Evolutionary conservation across 2,329 filamentous ascomycete genomes (phyloP).

Genomic region (Oidium heveae): DNA sequence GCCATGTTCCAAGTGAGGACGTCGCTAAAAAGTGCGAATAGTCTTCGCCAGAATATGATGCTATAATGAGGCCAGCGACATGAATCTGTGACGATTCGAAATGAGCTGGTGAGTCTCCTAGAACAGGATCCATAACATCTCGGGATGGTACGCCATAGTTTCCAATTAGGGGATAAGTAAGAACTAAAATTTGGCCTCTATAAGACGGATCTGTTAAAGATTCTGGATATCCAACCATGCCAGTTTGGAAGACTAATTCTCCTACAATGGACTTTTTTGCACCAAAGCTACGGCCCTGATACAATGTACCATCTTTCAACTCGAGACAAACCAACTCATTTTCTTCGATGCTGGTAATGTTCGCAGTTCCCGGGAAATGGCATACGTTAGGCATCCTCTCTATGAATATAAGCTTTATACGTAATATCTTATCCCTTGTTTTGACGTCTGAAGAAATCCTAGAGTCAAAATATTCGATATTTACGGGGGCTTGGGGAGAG

Average conservation of each 20-base stretch:
- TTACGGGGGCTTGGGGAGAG: no score
- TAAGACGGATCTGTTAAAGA: conserved; percentile 73
- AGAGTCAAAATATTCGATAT: no score
- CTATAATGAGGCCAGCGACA: conserved; percentile 71
- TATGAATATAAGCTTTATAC: no score
- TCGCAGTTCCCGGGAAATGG: conserved; percentile 5
- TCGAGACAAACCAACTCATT: conserved; percentile 61
- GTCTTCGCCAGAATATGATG: conserved; percentile 81
- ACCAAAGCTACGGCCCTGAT: conserved; percentile 91
- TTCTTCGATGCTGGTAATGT: conserved; percentile 13
- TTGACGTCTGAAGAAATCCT: no score
- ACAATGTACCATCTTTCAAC: conserved; percentile 73
- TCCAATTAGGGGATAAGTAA: conserved; percentile 85
- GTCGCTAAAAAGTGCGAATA: conserved; percentile 83
- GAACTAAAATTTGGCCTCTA: conserved; percentile 79
- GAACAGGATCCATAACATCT: conserved; percentile 59
- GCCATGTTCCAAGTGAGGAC: conserved; percentile 79
- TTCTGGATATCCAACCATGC: conserved; percentile 97
- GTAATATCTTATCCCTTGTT: no score
- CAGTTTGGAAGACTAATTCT: conserved; percentile 97
- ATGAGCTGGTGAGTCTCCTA: conserved; percentile 67
- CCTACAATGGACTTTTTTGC: conserved; percentile 83
- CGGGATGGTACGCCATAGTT: conserved; percentile 93
- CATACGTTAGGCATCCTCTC: not conserved
- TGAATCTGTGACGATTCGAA: conserved; percentile 89